Evolutionary conservation across 202 grass and related monocot species (phyloP), one percentile per base, ranked within the genome.

Genomic region (Bolboschoenoplectus hybrid): DNA sequence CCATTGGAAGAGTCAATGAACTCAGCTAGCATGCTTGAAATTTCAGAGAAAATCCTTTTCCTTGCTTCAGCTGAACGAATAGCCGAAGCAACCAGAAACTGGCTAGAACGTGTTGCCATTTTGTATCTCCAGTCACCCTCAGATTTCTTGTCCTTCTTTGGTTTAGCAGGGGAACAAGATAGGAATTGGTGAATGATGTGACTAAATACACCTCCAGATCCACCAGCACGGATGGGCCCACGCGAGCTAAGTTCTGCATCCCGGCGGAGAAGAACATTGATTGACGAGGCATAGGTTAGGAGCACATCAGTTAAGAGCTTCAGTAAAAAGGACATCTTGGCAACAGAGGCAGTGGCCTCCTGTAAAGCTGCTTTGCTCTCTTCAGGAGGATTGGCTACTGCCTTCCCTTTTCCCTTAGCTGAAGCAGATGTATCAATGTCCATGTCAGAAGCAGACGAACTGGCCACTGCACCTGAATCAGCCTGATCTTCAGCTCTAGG

Each of bases 111-210:
- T 17, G 88, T 88, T 64, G 90, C 88, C 80, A 99, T 88, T 82
- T 97, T 99, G 68, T 97, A 90, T 87, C 93, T 95, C 97, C 97
- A 99, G 87, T 99, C 97, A 45, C 90, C 89, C 88, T 99, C 93
- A 63, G 70, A 26, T 87, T 94, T 99, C 63, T 91, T 99, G 52
- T 99, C 97, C 85, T 99, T 98, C 86, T 99, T 99, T 84, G 87
- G 89, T 83, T 90, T 94, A 66, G 71, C 85, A 85, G 89, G 82
- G 80, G 89, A 87, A 55, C 65, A 58, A 26, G 90, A 90, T 68
- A 99, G 87, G 76, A 99, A 97, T 84, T 94, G 91, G 17, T 94
- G 97, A 83, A 99, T 86, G 72, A 99, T 90, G 87, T 93, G 93
- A 89, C 76, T 85, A 89, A 97, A 97, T 51, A 99, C 84, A 14